Percentiles rank a stretch among this genome's conserved stretches.
These are phyloP conservation scores for Apocynum venetum DNA, from an alignment of 257 asterid species.

Conservation along the genomic window DNA sequence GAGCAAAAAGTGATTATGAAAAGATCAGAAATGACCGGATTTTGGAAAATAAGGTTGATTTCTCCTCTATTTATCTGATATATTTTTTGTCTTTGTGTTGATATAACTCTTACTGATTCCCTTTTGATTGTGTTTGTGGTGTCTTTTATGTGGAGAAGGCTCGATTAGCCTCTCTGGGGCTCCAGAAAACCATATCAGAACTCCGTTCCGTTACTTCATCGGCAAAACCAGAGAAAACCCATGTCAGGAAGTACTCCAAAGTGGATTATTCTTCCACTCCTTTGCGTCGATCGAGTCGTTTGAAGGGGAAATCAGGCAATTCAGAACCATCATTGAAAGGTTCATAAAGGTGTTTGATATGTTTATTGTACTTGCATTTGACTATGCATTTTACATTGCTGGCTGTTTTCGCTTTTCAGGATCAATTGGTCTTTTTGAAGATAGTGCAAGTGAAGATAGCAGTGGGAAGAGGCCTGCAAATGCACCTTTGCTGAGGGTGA, in stretches of 20 bases:
- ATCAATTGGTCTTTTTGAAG: conserved; percentile 26
- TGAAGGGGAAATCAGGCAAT: conserved; percentile 31
- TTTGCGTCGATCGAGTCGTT: conserved; percentile 68
- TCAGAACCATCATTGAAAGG: conserved; percentile 26
- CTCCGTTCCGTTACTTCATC: conserved; percentile 44
- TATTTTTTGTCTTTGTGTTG: neutral
- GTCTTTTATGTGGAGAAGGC: conserved; percentile 21
- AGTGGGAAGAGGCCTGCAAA: conserved; percentile 22
- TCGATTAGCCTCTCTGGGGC: conserved; percentile 57
- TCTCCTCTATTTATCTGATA: neutral
- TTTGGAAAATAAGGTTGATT: conserved; percentile 56
- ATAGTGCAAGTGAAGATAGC: conserved; percentile 26
- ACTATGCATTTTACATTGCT: neutral
- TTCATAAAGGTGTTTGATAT: neutral
- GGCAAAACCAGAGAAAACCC: conserved; percentile 35
- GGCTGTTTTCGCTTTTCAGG: conserved; percentile 19
- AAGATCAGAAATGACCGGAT: conserved; percentile 56
- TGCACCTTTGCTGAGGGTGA: conserved; percentile 25
- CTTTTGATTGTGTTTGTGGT: neutral
- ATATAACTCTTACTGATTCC: neutral
- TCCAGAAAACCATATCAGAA: conserved; percentile 50
- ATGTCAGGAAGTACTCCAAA: conserved; percentile 31
- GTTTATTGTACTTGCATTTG: neutral
- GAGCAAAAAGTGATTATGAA: conserved; percentile 55
- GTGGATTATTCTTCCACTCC: conserved; percentile 40